Base-by-base conservation (phyloP, 2,329 filamentous ascomycete species). In the Beauveria sp. region DNA sequence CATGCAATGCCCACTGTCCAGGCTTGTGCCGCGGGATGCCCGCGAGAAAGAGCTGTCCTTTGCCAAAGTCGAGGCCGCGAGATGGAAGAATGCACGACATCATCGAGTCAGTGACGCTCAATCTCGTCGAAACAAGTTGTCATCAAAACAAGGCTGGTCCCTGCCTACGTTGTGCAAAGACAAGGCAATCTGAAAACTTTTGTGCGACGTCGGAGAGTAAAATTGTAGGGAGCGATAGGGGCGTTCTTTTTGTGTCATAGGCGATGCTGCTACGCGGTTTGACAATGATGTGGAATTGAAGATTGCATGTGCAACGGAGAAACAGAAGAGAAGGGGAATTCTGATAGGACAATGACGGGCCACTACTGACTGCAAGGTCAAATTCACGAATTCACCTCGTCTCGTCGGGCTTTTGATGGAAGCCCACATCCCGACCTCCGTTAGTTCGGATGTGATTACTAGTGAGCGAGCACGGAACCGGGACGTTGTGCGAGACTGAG, bases 191-290 rank as follows among this genome's bases (percentile, higher is more conserved):
- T 50, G 42, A 42, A 58, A 40, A 12, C 7, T 22, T 18, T 58
- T 40, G 55, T 45, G 55, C 46, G 55, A 49, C 55, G 34, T 58
- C 46, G 45, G 43, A 52, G 52, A 51, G 55, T 38, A 46, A 58
- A 28, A 58, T 58, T 58, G 45, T 50, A 58, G 55, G 42, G 46
- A 58, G 31, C 34, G 10, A 42, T 22, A 40, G 20, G 16, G 52
- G 40, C n/a, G 20, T 43, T 12, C 14, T 50, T 18, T 26, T 45
- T 18, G 20, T 26, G 18, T n/a, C 12, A 14, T 34, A 42, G 45
- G 26, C 9, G 6, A 10, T n/a, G 50, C 24, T 40, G 12, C 50
- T 40, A 26, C 31, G 10, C 24, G 18, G 40, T 56, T 34, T 46
- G 16, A 38, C 46, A 28, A 38, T 16, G 43, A 46, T 34, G 28